Evolutionary conservation across 257 asterid species (phyloP), one percentile per base, ranked within the genome.

Genomic region (Apocynum venetum): DNA sequence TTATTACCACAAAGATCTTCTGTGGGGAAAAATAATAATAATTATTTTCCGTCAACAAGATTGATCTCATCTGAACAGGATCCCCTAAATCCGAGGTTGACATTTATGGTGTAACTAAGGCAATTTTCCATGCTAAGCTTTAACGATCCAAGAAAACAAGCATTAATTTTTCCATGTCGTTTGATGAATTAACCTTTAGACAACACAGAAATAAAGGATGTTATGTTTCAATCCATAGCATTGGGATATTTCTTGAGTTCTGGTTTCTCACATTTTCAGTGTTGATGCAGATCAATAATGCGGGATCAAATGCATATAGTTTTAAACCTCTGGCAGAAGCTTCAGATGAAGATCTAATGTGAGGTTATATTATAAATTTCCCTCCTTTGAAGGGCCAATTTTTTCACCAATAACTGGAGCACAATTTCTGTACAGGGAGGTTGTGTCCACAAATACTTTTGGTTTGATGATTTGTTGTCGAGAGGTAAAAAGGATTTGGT

Each of bases 391-490:
- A 19, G 4, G 5, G 73, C 7, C 19, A 43, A 17, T 68, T 19
- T 25, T 72, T 76, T 75, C 41, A 44, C 71, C 70, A 63, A 53
- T 52, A 69, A 41, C 70, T 48, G 74, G 69, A 20, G 60, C 63
- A 53, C 14, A 14, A 73, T 78, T 80, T 83, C 71, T 70, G 44
- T 81, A 85, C 95, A 94, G 98, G 85, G 97, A 94, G 86, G 96
- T 94, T 80, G 93, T 94, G 79, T 85, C 97, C 31, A 94, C 98
- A 81, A 94, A 94, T 83, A 89, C 97, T 78, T 90, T 94, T 55
- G 98, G 98, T 77, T 81, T 92, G 85, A 94, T 92, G 98, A 92
- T 94, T 76, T 94, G 98, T 76, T 94, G 98, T 77, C 93, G 98
- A 86, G 98, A 94, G 98, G 98, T 92, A 90, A 80, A 25, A 73